Evolutionary conservation across 805 yeast genomes (phyloP).

Genomic region (Metschnikowia arizonensis): DNA sequence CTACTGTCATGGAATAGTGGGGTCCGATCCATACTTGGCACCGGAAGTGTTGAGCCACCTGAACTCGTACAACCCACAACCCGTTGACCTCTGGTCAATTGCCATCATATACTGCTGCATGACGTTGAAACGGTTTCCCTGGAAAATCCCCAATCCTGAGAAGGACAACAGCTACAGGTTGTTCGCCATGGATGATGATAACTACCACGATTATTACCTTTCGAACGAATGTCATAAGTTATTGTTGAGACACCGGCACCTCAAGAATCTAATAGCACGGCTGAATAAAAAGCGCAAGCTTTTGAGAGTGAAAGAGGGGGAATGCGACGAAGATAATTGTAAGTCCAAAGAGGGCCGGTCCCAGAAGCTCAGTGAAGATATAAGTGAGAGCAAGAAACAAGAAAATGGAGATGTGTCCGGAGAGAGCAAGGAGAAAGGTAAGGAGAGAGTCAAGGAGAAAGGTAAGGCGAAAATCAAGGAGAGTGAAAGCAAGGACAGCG

Average conservation of each 20-base stretch:
- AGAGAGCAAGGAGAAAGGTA: slow-evolving; percentile 10
- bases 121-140: slow-evolving; percentile 80
- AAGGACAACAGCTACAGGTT: slow-evolving; percentile 65
- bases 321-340: slow-evolving; percentile 6
- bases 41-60: slow-evolving; percentile 65
- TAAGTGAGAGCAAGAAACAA: slow-evolving; percentile 7
- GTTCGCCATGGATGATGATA: slow-evolving; percentile 64
- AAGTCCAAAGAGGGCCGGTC: slow-evolving; percentile 7
- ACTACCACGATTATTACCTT: slow-evolving; percentile 68
- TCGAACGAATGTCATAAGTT: slow-evolving; percentile 71
- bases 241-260: slow-evolving; percentile 54
- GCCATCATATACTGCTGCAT: slow-evolving; percentile 84
- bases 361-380: neutral
- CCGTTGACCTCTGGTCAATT: slow-evolving; percentile 79
- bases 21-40: slow-evolving; percentile 82
- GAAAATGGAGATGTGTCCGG: neutral
- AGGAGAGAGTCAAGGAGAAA: too few species aligned
- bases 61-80: slow-evolving; percentile 65
- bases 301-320: slow-evolving; percentile 11
- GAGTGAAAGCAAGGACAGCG: slow-evolving; percentile 13
- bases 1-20: slow-evolving; percentile 64
- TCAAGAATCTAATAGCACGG: slow-evolving; percentile 43
- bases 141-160: slow-evolving; percentile 69
- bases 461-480: too few species aligned
- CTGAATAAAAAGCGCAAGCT: slow-evolving; percentile 41